Base-by-base conservation (phyloP, 495 filamentous ascomycete species). In the Annulohypoxylon maeteangense region DNA sequence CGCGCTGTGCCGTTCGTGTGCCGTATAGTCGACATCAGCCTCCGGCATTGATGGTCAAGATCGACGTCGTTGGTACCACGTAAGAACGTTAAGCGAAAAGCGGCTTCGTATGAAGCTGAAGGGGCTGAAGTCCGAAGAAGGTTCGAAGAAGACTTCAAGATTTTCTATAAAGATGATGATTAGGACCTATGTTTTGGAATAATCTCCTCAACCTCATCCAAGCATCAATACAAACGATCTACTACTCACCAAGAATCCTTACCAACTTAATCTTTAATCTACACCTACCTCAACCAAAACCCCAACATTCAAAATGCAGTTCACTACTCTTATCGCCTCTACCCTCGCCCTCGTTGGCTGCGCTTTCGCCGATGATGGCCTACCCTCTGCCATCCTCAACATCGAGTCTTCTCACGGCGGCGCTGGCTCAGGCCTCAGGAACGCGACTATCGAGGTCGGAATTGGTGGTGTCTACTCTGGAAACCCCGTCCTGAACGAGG, bases 371-470 rank as follows among this genome's bases (percentile, higher is more conserved):
- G 16, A 51, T 31, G 59, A n/a, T 1, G 27, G 27, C 45, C 56
- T 14, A 32, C 45, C 42, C 8, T 58, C 20, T 2, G 71, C 62
- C 12, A 3, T 48, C 42, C 22, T 74, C 38, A 53, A 8, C 51
- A 54, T 70, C 23, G 71, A 70, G 62, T 59, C 67, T 7, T 67
- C 61, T 22, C 62, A 58, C 71, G 67, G 71, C 14, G 70, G 70
- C 16, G 65, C 70, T 40, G 65, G 70, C 23, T 27, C 10, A 23
- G 61, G 51, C 11, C 57, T 58, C 32, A 65, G n/a, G 36, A 70
- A 70, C 66, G 38, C 23, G 3, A 74, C 71, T 38, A 22, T 74
- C 34, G 6, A 7, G 1, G 44, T 63, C 25, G 42, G 32, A 8
- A 14, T 70, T 32, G 58, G 44, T 0, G 29, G 10, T 1, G 6